Percentiles rank a stretch among this genome's conserved stretches.
Evolutionary conservation across 225 moss, liverwort and hornwort genomes (phyloP).

Genomic region (Pseudisothecium myosuroides): DNA sequence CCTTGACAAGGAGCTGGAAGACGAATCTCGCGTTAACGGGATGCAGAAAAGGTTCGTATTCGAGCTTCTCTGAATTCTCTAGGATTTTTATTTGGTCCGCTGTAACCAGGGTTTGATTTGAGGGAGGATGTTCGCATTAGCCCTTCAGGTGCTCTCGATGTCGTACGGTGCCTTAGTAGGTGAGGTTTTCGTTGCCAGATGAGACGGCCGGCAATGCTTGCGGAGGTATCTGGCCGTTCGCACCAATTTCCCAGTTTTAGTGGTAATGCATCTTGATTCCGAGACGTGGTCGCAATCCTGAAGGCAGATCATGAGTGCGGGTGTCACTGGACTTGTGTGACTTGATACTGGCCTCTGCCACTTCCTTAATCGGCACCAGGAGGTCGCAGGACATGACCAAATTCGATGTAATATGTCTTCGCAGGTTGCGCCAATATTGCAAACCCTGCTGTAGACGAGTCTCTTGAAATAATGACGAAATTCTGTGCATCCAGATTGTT

Average conservation of each 20-base stretch:
- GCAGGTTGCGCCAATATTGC: not conserved
- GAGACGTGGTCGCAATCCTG: not conserved
- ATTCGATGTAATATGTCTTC: not conserved
- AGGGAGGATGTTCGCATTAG: not conserved
- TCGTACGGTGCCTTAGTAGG: not conserved
- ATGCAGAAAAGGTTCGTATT: constrained; percentile 4
- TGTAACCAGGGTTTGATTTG: not conserved
- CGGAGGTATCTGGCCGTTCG: not conserved
- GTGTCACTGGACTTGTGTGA: not conserved
- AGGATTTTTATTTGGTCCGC: not conserved
- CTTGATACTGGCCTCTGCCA: not conserved
- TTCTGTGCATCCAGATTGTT: not conserved
- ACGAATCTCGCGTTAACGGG: constrained; percentile 13
- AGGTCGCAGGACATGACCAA: not conserved
- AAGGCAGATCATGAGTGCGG: not conserved
- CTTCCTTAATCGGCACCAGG: not conserved
- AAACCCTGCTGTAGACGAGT: not conserved
- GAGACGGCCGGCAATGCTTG: not conserved
- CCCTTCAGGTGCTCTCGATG: not conserved
- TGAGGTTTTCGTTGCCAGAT: not conserved
- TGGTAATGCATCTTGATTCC: not conserved
- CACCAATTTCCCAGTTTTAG: not conserved
- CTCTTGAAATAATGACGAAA: not conserved
- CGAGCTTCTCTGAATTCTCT: not conserved
- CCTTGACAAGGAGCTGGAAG: constrained; percentile 5